These are phyloP conservation scores for Agarophyton chilense DNA, from an alignment of 23 red algal genomes.

Conservation along the genomic window DNA sequence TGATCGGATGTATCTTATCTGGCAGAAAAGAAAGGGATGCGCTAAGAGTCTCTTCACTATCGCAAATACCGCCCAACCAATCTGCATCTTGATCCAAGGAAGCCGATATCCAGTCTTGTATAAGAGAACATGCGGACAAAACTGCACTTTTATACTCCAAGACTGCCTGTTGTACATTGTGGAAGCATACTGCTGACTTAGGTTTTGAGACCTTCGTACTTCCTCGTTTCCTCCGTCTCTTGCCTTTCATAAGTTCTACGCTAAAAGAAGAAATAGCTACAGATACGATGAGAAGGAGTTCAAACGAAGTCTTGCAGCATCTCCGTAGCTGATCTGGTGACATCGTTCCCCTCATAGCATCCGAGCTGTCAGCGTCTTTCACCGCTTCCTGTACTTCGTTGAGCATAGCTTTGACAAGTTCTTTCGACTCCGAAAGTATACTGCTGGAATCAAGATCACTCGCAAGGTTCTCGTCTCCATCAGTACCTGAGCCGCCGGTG, in stretches of 20 bases:
- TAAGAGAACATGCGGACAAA: slow-evolving; percentile 44
- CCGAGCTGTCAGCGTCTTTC: neutral
- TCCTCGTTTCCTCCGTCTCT: slow-evolving; percentile 41
- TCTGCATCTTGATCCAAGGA: slow-evolving; percentile 54
- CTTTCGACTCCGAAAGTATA: neutral
- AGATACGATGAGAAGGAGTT: slow-evolving; percentile 31
- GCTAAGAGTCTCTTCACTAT: slow-evolving; percentile 16
- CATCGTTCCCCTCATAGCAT: slow-evolving; percentile 4
- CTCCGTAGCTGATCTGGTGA: slow-evolving; percentile 28
- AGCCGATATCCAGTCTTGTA: slow-evolving; percentile 47
- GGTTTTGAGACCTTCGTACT: neutral
- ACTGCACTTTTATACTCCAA: slow-evolving; percentile 30
- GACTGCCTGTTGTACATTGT: slow-evolving; percentile 16
- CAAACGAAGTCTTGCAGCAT: slow-evolving; percentile 48
- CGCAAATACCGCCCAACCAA: slow-evolving; percentile 12
- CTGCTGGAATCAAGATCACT: neutral
- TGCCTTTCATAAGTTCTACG: slow-evolving; percentile 45
- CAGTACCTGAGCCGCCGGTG: neutral
- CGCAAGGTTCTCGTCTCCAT: neutral
- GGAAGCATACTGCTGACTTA: neutral
- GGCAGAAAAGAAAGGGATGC: slow-evolving; percentile 24
- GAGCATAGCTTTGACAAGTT: slow-evolving; percentile 1
- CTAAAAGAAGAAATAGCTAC: slow-evolving; percentile 48
- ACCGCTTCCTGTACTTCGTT: slow-evolving; percentile 3
- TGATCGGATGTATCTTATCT: slow-evolving; percentile 24